Conservation (phyloP, 2,329 filamentous ascomycete species). For the Periconia sp. region DNA sequence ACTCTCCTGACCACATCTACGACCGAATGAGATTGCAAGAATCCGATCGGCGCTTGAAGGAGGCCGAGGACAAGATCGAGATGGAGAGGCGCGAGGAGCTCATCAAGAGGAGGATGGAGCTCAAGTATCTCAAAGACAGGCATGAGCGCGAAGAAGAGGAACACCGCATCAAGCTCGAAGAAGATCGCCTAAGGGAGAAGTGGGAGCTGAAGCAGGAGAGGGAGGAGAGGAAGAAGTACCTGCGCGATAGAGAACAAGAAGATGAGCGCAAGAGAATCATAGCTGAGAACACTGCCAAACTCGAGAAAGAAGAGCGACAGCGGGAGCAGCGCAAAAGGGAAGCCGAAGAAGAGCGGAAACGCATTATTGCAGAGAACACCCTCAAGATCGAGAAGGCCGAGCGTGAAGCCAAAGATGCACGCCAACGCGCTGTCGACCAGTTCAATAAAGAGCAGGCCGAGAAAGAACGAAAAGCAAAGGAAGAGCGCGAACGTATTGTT, state of each 20-base stretch:
- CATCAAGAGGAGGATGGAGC: constrained; percentile 38
- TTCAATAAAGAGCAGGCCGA: constrained; percentile 42
- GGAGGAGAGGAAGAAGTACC: constrained; percentile 28
- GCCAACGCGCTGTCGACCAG: constrained; percentile 39
- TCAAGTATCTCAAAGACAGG: constrained; percentile 44
- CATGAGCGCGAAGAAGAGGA: constrained; percentile 39
- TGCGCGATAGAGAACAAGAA: constrained; percentile 24
- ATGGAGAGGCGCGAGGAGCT: constrained; percentile 46
- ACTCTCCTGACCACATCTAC: constrained; percentile 29
- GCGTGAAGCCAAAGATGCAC: constrained; percentile 35
- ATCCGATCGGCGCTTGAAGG: constrained; percentile 42
- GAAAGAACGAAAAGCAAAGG: constrained; percentile 37
- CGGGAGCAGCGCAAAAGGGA: constrained; percentile 31
- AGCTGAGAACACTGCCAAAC: constrained; percentile 36
- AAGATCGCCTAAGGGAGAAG: constrained; percentile 38
- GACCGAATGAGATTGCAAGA: constrained; percentile 43
- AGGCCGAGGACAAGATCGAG: constrained; percentile 39
- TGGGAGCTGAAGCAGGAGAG: constrained; percentile 37
- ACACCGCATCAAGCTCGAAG: constrained; percentile 28
- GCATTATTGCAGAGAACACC: constrained; percentile 35
- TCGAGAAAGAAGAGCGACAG: constrained; percentile 36
- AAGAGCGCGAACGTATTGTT: constrained; percentile 39
- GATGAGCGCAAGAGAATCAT: constrained; percentile 37
- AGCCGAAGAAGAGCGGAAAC: constrained; percentile 32
- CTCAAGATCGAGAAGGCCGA: constrained; percentile 32